These are phyloP conservation scores for Daldinia grandis DNA, from an alignment of 495 filamentous ascomycete genomes.

Conservation along the genomic window DNA sequence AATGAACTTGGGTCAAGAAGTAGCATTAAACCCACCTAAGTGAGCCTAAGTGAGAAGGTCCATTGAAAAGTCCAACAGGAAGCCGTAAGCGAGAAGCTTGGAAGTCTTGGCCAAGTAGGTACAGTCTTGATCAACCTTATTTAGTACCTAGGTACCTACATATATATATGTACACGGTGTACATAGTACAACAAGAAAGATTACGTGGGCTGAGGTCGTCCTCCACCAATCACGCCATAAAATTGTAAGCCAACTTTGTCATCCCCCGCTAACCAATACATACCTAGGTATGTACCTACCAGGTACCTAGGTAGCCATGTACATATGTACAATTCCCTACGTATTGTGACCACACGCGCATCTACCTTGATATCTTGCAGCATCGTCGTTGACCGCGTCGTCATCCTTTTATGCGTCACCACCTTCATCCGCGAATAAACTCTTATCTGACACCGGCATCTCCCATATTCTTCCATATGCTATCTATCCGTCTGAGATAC, in stretches of 20 bases:
- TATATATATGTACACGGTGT: not conserved
- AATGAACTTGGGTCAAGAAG: slow-evolving; percentile 3
- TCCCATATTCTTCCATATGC: too few relatives aligned
- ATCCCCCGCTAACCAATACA: not conserved
- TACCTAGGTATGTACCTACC: not conserved
- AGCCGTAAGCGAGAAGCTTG: not conserved
- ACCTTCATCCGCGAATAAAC: too few relatives aligned
- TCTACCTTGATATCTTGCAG: not conserved
- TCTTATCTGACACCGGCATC: too few relatives aligned
- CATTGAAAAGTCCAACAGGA: not conserved
- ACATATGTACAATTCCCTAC: not conserved
- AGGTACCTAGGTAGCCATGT: too few relatives aligned
- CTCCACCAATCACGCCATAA: not conserved
- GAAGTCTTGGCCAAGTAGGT: not conserved
- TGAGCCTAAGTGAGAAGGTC: slow-evolving; percentile 1
- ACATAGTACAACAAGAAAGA: not conserved
- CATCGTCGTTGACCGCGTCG: not conserved
- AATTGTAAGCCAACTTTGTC: not conserved
- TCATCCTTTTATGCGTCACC: not conserved
- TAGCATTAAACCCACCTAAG: not conserved
- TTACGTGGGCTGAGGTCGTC: not conserved
- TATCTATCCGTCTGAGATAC: too few relatives aligned
- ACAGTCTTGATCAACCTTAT: not conserved
- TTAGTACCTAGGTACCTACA: too few relatives aligned
- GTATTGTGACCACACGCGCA: not conserved